phyloP scores from a whole-genome alignment of 2,329 filamentous ascomycete species.

The Coniosporium tulheliwenetii region DNA sequence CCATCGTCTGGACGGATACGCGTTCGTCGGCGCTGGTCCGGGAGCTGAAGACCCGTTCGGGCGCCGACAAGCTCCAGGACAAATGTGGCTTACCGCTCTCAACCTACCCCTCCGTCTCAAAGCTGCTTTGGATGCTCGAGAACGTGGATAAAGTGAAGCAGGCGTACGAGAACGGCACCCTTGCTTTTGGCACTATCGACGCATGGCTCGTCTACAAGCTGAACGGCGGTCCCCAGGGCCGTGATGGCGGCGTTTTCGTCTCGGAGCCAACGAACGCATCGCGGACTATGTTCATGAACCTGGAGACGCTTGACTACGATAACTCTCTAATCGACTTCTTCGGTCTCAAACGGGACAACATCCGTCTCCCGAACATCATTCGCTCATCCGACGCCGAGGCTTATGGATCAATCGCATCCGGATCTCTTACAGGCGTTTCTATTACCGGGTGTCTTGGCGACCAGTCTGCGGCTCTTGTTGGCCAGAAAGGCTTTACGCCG shows the following conservation, averaged over 20 bases:
- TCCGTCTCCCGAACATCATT: slow-evolving; percentile 68
- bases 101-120: slow-evolving; percentile 77
- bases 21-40: slow-evolving; percentile 61
- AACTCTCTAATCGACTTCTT: slow-evolving; percentile 66
- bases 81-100: slow-evolving; percentile 72
- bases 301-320: slow-evolving; percentile 67
- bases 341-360: slow-evolving; percentile 53
- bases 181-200: slow-evolving; percentile 79
- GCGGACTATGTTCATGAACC: slow-evolving; percentile 88
- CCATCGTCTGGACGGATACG: slow-evolving; percentile 84
- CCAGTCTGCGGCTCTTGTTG: slow-evolving; percentile 73
- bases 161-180: slow-evolving; percentile 59
- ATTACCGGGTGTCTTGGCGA: slow-evolving; percentile 78
- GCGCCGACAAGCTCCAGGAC: slow-evolving; percentile 52
- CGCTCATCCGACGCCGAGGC: slow-evolving; percentile 60
- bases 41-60: slow-evolving; percentile 53
- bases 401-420: slow-evolving; percentile 53
- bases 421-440: slow-evolving; percentile 47
- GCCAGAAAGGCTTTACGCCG: slow-evolving; percentile 67
- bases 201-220: slow-evolving; percentile 77
- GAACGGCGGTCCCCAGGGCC: slow-evolving; percentile 51
- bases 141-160: slow-evolving; percentile 53
- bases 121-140: slow-evolving; percentile 68
- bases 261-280: slow-evolving; percentile 82
- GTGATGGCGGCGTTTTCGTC: slow-evolving; percentile 45